These are phyloP conservation scores for Hsuehochloa calcarea DNA, from an alignment of 176 grass and related monocot species.

Conservation along the genomic window DNA sequence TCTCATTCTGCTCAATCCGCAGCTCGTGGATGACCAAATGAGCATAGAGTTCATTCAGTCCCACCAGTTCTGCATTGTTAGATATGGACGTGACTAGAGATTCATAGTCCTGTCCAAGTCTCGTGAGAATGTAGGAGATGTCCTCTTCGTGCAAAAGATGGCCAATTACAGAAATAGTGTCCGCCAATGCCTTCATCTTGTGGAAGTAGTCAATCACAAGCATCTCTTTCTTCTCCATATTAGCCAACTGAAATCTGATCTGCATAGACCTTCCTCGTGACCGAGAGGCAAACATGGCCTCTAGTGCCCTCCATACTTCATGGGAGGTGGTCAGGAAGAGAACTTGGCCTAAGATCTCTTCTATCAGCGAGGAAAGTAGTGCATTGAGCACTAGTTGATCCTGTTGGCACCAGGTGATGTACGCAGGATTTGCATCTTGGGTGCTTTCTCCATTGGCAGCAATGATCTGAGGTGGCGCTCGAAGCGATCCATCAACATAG, in stretches of 20 bases:
- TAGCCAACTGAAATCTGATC: not conserved
- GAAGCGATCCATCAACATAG: not conserved
- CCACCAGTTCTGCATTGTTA: not conserved
- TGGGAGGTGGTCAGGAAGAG: not conserved
- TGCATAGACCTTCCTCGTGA: too few relatives aligned
- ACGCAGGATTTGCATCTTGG: not conserved
- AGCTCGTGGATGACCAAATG: not conserved
- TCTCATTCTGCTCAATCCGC: too few relatives aligned
- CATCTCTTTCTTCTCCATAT: not conserved
- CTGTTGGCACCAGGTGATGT: not conserved
- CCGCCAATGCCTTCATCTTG: not conserved
- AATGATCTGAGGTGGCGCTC: too few relatives aligned
- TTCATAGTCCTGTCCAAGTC: not conserved
- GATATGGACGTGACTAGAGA: not conserved
- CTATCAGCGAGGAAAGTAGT: not conserved
- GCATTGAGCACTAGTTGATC: not conserved
- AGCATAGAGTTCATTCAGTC: not conserved
- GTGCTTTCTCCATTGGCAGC: too few relatives aligned
- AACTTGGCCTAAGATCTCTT: not conserved
- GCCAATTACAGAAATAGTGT: not conserved
- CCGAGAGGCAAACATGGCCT: not conserved
- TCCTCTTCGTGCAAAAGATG: not conserved
- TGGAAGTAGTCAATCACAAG: not conserved
- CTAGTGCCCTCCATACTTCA: not conserved
- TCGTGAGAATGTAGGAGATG: not conserved